Conservation (phyloP, 2,329 filamentous ascomycete species). For the Neodidymelliopsis sp. region DNA sequence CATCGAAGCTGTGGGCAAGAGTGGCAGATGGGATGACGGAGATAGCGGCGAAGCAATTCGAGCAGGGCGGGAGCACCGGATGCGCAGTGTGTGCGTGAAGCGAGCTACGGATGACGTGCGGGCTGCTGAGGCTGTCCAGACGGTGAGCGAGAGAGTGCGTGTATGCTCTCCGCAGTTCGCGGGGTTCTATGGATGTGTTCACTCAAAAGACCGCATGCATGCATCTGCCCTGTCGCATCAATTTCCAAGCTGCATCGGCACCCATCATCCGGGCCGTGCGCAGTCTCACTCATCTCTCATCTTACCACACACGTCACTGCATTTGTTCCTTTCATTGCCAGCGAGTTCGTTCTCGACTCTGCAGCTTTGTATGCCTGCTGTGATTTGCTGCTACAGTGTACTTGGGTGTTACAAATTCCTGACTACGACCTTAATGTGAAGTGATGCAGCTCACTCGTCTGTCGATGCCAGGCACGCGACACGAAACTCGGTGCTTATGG, state of each 20-base stretch:
- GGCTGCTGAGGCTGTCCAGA: no score
- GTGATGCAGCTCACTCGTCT: no score
- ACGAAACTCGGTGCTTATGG: no score
- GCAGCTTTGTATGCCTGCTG: no score
- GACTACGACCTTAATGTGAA: no score
- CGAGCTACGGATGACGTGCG: not conserved
- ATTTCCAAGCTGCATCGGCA: not conserved
- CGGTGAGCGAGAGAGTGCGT: no score
- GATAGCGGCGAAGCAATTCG: constrained; percentile 25
- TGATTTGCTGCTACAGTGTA: no score
- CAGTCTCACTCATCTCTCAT: not conserved
- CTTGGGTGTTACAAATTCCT: no score
- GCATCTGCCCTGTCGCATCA: constrained; percentile 6
- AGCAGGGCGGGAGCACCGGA: constrained; percentile 19
- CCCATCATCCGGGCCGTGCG: not conserved
- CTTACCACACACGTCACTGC: not conserved
- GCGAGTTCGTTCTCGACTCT: no score
- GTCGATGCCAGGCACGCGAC: no score
- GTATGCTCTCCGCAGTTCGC: constrained; percentile 5
- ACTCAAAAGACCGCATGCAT: constrained; percentile 1
- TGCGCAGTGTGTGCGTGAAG: constrained; percentile 6
- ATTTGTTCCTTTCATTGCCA: not conserved
- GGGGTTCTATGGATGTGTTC: constrained; percentile 10
- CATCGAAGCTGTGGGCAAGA: constrained; percentile 27
- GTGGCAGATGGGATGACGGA: constrained; percentile 20